Percentiles rank a stretch among this genome's conserved stretches.
Conservation (phyloP, 768 basidiomycete species). For the Auriscalpium orientale region DNA sequence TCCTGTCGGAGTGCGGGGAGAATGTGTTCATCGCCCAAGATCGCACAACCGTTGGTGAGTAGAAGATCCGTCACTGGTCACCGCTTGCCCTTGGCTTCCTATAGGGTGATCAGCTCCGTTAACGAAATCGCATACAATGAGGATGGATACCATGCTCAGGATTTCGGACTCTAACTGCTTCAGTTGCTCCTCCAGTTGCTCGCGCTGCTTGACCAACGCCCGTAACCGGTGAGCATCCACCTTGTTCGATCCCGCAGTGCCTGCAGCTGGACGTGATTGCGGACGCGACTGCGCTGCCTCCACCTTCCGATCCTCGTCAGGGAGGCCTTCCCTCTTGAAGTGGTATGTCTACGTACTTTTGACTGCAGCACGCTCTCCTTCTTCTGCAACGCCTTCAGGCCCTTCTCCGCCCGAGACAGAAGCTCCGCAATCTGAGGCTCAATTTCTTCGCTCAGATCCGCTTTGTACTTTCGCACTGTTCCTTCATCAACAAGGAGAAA, state of each 20-base stretch:
- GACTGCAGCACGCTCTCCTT: conserved; percentile 53
- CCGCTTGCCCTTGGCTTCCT: conserved; percentile 10
- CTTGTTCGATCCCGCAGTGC: conserved; percentile 50
- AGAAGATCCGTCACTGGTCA: too few relatives aligned
- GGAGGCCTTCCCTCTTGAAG: background rate
- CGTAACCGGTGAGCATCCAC: conserved; percentile 60
- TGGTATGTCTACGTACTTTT: conserved; percentile 40
- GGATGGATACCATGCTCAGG: conserved; percentile 38
- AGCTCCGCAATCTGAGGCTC: conserved; percentile 77
- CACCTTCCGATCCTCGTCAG: conserved; percentile 30
- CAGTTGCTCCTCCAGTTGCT: conserved; percentile 59
- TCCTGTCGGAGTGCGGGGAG: too few relatives aligned
- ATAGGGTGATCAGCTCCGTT: too few relatives aligned
- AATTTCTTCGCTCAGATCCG: conserved; percentile 69
- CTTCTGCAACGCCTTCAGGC: conserved; percentile 52
- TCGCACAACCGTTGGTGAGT: too few relatives aligned
- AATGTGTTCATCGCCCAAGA: too few relatives aligned
- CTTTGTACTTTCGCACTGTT: conserved; percentile 66
- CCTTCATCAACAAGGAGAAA: conserved; percentile 69
- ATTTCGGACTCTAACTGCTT: conserved; percentile 55
- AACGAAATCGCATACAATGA: too few relatives aligned
- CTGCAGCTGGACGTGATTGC: conserved; percentile 32
- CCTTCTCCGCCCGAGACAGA: conserved; percentile 62
- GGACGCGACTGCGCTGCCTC: conserved; percentile 45
- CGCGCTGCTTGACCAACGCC: conserved; percentile 56